Evolutionary conservation across 129 eudicot species (phyloP).

Genomic region (Helianthus annuus): HanXRQr2.0-SUNRISE NC_035445.2:89913981-89914480

Average conservation of each 20-base stretch:
- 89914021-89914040: constrained; percentile 61
- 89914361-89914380: constrained; percentile 50
- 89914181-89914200: constrained; percentile 95
- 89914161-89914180: constrained; percentile 64
- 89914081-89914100: constrained; percentile 85
- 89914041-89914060: constrained; percentile 75
- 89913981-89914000: constrained; percentile 68
- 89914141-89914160: constrained; percentile 67
- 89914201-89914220: constrained; percentile 68
- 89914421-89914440: constrained; percentile 32
- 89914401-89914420: constrained; percentile 47
- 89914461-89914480: constrained; percentile 45
- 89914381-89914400: constrained; percentile 56
- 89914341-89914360: constrained; percentile 41
- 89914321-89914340: constrained; percentile 35
- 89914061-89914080: constrained; percentile 91
- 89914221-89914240: constrained; percentile 64
- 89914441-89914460: constrained; percentile 39
- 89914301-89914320: constrained; percentile 40
- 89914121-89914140: constrained; percentile 78
- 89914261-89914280: constrained; percentile 60
- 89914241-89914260: constrained; percentile 53
- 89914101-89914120: constrained; percentile 67
- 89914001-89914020: constrained; percentile 63
- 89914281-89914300: constrained; percentile 43